Conservation (phyloP, 2,329 filamentous ascomycete genomes). For the Apiospora sp. region DNA sequence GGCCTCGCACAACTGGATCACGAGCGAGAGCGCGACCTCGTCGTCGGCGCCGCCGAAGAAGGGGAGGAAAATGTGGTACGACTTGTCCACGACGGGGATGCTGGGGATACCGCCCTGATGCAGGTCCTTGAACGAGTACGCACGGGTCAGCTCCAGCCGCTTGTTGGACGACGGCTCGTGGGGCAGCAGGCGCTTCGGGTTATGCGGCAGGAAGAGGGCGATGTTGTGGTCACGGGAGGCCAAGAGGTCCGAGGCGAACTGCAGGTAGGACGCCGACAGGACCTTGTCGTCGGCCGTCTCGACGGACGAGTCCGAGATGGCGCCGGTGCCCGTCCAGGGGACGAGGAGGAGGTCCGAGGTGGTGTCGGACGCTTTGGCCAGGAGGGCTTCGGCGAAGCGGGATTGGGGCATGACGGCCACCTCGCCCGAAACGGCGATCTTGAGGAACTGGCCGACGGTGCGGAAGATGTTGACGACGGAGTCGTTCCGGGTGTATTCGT, state of each 20-base stretch:
- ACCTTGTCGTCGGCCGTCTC: constrained; percentile 65
- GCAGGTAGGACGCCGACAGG: constrained; percentile 68
- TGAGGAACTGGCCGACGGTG: constrained; percentile 84
- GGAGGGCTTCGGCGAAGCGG: constrained; percentile 81
- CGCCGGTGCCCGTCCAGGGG: constrained; percentile 88
- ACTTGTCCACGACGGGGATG: constrained; percentile 70
- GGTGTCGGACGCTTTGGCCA: constrained; percentile 73
- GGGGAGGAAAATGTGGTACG: constrained; percentile 75
- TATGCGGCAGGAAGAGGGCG: constrained; percentile 67
- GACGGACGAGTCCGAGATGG: constrained; percentile 64
- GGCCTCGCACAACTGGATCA: constrained; percentile 85
- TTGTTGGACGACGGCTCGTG: constrained; percentile 44
- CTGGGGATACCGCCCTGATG: constrained; percentile 52
- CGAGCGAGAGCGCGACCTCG: constrained; percentile 77
- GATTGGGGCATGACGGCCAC: constrained; percentile 81
- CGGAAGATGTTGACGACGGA: constrained; percentile 92
- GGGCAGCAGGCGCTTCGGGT: constrained; percentile 66
- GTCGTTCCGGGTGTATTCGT: constrained; percentile 76
- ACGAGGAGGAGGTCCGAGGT: constrained; percentile 79
- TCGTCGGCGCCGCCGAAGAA: constrained; percentile 92
- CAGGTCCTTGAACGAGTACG: neutral
- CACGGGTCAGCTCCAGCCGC: constrained; percentile 31
- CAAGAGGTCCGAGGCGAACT: constrained; percentile 75
- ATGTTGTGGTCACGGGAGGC: constrained; percentile 70
- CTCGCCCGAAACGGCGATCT: constrained; percentile 82